Evolutionary conservation across 1,284 basidiomycete species (phyloP).

Genomic region (Trametes hirsuta): DNA sequence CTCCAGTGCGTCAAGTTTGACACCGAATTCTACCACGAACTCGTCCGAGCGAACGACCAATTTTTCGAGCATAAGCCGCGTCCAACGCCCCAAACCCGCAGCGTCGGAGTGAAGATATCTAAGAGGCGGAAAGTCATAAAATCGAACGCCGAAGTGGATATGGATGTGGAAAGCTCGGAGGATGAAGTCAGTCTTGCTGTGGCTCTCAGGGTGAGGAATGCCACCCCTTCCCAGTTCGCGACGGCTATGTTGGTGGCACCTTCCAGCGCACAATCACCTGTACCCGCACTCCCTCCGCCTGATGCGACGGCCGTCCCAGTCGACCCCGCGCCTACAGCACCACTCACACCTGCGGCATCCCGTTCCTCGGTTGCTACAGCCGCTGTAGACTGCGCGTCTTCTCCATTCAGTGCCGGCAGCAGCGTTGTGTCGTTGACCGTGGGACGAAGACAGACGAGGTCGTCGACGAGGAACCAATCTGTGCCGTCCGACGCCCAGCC

Average conservation of each 20-base stretch:
- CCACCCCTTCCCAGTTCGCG: background rate
- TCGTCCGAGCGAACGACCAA: conserved; percentile 35
- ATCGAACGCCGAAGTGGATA: background rate
- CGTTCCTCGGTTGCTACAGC: too few species aligned
- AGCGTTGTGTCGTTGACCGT: background rate
- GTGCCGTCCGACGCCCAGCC: background rate
- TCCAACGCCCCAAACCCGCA: conserved; percentile 1
- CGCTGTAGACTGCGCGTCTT: background rate
- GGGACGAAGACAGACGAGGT: background rate
- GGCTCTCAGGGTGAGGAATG: background rate
- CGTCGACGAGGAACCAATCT: background rate
- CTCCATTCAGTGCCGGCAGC: background rate
- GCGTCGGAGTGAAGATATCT: background rate
- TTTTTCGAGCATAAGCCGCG: conserved; percentile 16
- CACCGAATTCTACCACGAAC: conserved; percentile 43
- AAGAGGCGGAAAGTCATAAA: conserved; percentile 11
- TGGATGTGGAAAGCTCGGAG: conserved; percentile 1
- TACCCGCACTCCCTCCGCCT: too few species aligned
- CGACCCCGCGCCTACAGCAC: too few species aligned
- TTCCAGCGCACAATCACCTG: too few species aligned
- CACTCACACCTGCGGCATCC: too few species aligned
- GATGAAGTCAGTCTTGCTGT: conserved; percentile 1
- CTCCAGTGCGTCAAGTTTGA: conserved; percentile 49
- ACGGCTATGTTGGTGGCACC: background rate
- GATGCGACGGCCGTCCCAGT: too few species aligned